Base-by-base conservation (phyloP, 108 stramenopile genomes). In the Cylindrotheca fusiformis region DNA sequence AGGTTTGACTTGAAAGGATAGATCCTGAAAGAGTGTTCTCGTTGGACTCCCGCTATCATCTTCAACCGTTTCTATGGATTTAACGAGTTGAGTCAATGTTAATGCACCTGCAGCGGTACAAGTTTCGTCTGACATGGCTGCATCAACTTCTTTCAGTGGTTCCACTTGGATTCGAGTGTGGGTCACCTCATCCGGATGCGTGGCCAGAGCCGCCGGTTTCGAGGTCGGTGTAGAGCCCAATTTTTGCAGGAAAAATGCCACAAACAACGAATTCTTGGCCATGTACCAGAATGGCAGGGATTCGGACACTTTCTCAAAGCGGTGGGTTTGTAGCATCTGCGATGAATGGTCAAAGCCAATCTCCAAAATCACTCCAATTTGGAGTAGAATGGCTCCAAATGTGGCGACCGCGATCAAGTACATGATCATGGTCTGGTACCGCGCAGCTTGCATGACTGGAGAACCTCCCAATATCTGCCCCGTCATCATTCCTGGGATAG, bases 391-490 rank as follows among this genome's bases (percentile, higher is more conserved):
- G 6, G 21, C 50, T 22, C 50, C 50, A 22, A 51, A n/a, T 1
- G 54, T 65, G 14, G 56, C 47, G 4, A 64, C 71, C 10, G 74
- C 49, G 52, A 88, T 82, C 54, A 88, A 63, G 45, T 78, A 88
- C 50, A 84, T 75, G 47, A 88, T 85, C 31, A 85, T 61, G 48
- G 83, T 63, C 63, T 88, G 87, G 48, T 85, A 88, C 48, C 68
- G 69, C 14, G 87, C 87, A 6, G 87, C 87, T 50, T 81, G 76
- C 1, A 67, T 67, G n/a, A 79, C 78, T 8, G 79, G 63, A 18
- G 75, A 67, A 5, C 87, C 87, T 2, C 87, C 81, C 32, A 88
- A 66, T 24, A 88, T 74, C 50, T 88, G 87, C 26, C 87, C 87
- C 0, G 87, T 85, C 84, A 88, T 88, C 36, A 41, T 41, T 6